Evolutionary conservation across 768 basidiomycete species (phyloP).

Genomic region (Pilatotrama ljubarskyi): DNA sequence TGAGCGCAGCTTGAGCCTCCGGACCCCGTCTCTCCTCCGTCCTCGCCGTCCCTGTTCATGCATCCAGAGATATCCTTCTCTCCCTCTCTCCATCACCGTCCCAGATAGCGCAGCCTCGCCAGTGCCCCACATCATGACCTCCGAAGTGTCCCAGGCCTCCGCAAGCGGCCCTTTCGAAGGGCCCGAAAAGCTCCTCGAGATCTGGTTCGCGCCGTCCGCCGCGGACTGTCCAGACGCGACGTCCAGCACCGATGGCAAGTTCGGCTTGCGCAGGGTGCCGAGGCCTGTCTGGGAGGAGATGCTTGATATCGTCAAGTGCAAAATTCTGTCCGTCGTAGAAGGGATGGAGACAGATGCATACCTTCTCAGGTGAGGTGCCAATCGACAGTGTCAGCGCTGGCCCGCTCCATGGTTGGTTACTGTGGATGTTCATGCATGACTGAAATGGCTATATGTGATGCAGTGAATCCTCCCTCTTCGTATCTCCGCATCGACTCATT

Average conservation of each 20-base stretch:
- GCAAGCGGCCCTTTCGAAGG: slow-evolving; percentile 65
- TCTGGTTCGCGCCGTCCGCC: slow-evolving; percentile 91
- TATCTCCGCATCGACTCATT: slow-evolving; percentile 93
- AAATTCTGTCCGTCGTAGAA: slow-evolving; percentile 86
- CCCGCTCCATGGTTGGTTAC: too few species aligned
- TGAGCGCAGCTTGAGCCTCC: not conserved
- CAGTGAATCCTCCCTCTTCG: slow-evolving; percentile 96
- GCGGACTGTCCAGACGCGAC: slow-evolving; percentile 53
- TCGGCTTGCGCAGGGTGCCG: slow-evolving; percentile 77
- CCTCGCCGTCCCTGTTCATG: slow-evolving; percentile 25
- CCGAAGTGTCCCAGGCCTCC: slow-evolving; percentile 2
- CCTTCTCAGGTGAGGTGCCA: slow-evolving; percentile 75
- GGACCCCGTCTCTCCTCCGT: not conserved
- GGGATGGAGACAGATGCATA: slow-evolving; percentile 95
- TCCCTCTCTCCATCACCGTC: slow-evolving; percentile 21
- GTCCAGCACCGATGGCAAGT: slow-evolving; percentile 42
- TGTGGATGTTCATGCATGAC: too few species aligned
- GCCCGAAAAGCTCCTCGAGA: slow-evolving; percentile 92
- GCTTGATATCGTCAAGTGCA: slow-evolving; percentile 95
- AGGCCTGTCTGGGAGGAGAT: slow-evolving; percentile 91
- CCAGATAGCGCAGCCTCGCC: slow-evolving; percentile 27
- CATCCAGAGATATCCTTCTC: slow-evolving; percentile 25
- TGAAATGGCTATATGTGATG: too few species aligned
- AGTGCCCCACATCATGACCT: slow-evolving; percentile 3
- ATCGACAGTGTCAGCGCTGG: not conserved